Conservation (phyloP, 2,329 filamentous ascomycete genomes). For the Magnaporthiopsis rhizophila region DNA sequence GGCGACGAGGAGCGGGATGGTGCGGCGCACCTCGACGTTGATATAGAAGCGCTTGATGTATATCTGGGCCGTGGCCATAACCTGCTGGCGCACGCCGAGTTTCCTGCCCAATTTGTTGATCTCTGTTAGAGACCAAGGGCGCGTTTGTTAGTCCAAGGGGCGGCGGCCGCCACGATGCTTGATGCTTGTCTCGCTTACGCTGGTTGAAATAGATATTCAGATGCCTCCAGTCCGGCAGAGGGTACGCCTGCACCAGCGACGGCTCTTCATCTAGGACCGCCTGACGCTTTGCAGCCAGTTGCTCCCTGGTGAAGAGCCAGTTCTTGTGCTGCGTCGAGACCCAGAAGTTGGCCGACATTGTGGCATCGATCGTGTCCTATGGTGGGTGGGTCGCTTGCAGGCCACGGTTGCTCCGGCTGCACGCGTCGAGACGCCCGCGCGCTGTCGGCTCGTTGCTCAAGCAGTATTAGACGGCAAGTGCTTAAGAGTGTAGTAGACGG, state of each 20-base stretch:
- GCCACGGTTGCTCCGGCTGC: not conserved
- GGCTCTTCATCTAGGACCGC: constrained; percentile 71
- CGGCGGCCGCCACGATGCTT: not conserved
- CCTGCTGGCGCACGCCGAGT: constrained; percentile 79
- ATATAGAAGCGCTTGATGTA: constrained; percentile 93
- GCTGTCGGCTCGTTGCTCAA: not conserved
- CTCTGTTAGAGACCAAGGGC: constrained; percentile 39
- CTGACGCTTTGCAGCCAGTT: constrained; percentile 67
- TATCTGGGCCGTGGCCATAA: constrained; percentile 85
- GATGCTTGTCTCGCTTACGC: constrained; percentile 46
- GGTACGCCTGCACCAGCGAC: constrained; percentile 67
- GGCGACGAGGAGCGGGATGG: constrained; percentile 87
- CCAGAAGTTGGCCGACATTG: constrained; percentile 95
- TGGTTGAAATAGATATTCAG: constrained; percentile 89
- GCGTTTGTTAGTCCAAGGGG: not conserved
- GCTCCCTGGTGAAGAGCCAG: constrained; percentile 84
- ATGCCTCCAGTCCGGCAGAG: constrained; percentile 72
- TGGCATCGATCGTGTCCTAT: constrained; percentile 1
- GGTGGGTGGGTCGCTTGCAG: no score
- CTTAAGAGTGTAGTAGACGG: not conserved
- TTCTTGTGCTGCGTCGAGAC: constrained; percentile 82
- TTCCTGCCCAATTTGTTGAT: constrained; percentile 77
- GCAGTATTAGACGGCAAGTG: no score
- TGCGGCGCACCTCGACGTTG: constrained; percentile 81
- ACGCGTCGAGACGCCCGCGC: not conserved